phyloP scores from a whole-genome alignment of 202 grass and related monocot genomes.

The Digitaria exilis region DNA sequence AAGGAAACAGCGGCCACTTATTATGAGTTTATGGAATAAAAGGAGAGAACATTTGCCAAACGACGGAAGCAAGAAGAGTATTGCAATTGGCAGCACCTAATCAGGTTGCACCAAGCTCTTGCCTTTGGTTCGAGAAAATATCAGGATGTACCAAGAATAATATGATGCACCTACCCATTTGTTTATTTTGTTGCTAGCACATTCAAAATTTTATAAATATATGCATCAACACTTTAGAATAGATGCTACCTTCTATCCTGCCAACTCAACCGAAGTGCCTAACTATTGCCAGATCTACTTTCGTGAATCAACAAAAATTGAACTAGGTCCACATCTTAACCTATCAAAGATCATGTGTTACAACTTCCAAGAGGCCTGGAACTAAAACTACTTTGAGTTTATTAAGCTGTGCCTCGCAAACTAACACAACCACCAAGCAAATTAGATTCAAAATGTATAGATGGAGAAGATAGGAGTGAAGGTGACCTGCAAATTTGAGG shows the following conservation, averaged over 20 bases:
- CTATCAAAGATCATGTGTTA: not conserved
- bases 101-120: not conserved
- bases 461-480: not conserved
- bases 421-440: not conserved
- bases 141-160: not conserved
- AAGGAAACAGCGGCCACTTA: not conserved
- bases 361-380: not conserved
- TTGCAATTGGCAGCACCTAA: not conserved
- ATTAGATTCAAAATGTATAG: not conserved
- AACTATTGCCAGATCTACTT: not conserved
- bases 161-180: not conserved
- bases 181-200: not conserved
- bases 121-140: not conserved
- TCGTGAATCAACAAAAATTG: not conserved
- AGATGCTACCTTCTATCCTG: not conserved
- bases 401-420: not conserved
- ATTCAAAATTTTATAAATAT: not conserved
- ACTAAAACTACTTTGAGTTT: not conserved
- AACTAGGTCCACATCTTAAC: not conserved
- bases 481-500: constrained; percentile 75
- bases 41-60: not conserved
- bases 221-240: not conserved
- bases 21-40: not conserved
- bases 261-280: constrained; percentile 1
- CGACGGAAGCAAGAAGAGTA: not conserved